Base-by-base conservation (phyloP, 805 yeast genomes). In the Maudiozyma bulderi region DNA sequence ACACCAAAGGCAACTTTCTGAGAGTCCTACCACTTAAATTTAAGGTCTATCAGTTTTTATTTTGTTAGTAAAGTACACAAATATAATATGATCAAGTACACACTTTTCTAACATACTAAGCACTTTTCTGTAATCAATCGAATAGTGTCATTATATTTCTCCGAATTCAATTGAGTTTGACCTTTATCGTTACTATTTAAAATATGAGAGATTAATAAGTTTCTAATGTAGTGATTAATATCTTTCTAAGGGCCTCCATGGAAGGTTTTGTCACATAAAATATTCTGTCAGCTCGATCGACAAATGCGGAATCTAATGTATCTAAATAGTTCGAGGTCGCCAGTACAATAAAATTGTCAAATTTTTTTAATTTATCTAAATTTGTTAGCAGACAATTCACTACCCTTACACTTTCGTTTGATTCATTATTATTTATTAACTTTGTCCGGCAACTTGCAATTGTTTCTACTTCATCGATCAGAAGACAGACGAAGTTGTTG, bases 401-500 rank as follows among this genome's bases (percentile, higher is more conserved):
- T 0, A 73, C 71, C 40, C 75, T 64, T 0, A 73, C 56, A 15
- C 73, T 65, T 52, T 72, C 76, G 1, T 71, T 65, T 1, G 76
- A 65, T 51, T 73, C 76, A 48, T 69, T 67, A 43, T 69, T 69
- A 7, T 54, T 56, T 38, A 67, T 50, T 4, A 70, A 51, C 14
- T 64, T 62, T 8, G 57, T 45, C 55, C 78, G 62, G 14, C 75
- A 69, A 37, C 68, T 60, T 1, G 75, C 75, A 33, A 74, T 59
- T 0, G 77, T 68, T 54, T 74, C 78, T 10, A 73, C 67, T 50
- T 74, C 78, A 54, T 74, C 77, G 44, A 74, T 69, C n/a, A 73
- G 50, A 13, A 73, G 50, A 43, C 71, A 63, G 3, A 72, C 57
- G 49, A 65, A 59, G 11, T 54, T 47, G 4, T 50, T 50, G 14